These are phyloP conservation scores for Leccinum olivaceopallidum DNA, from an alignment of 768 basidiomycete species.

Conservation along the genomic window DNA sequence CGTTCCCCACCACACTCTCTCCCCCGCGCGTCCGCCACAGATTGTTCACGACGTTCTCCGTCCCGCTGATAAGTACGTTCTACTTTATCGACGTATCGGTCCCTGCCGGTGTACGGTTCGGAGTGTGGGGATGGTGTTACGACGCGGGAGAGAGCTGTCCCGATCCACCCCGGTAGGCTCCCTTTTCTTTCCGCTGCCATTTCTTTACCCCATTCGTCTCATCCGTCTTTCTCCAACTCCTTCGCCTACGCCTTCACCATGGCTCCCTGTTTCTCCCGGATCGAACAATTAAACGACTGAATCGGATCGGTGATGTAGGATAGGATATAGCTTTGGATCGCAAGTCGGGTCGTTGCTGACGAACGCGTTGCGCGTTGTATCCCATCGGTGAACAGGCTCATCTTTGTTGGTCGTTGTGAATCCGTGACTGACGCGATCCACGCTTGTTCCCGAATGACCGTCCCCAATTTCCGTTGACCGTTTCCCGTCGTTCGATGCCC, in stretches of 20 bases:
- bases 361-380: background rate
- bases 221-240: background rate
- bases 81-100: background rate
- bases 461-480: background rate
- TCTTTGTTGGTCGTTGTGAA: background rate
- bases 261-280: background rate
- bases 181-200: background rate
- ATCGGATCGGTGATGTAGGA: background rate
- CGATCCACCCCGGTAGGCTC: background rate
- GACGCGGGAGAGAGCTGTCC: background rate
- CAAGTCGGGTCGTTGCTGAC: no score
- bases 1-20: background rate
- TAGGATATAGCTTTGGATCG: no score
- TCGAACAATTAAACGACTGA: background rate
- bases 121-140: background rate
- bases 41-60: slow-evolving; percentile 1
- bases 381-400: background rate
- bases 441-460: no score
- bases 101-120: background rate
- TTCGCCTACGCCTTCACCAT: background rate
- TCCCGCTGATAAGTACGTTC: background rate
- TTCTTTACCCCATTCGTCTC: background rate
- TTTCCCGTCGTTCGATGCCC: background rate
- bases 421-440: background rate
- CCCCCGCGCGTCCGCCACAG: background rate